phyloP scores from a whole-genome alignment of 2,329 filamentous ascomycete species.

The Arthrobotrys pseudoclavata region DNA sequence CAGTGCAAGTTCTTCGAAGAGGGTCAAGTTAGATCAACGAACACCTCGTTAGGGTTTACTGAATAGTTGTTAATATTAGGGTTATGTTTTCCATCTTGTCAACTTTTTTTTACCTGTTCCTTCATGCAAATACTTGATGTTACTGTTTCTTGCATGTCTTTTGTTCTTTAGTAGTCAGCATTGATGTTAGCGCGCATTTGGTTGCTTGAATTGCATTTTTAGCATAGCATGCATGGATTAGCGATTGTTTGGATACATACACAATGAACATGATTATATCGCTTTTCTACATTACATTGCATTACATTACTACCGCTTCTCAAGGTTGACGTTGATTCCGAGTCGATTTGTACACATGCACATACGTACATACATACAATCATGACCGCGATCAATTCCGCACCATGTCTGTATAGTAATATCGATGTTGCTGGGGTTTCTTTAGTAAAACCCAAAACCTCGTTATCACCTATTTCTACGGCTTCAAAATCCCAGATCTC shows the following conservation, averaged over 20 bases:
- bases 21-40: conserved; percentile 40
- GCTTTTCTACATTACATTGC: not conserved
- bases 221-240: conserved; percentile 9
- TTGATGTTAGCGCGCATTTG: conserved; percentile 20
- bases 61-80: conserved; percentile 3
- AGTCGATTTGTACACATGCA: too few relatives aligned
- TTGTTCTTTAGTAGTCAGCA: not conserved
- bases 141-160: conserved; percentile 3
- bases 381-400: too few relatives aligned
- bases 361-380: too few relatives aligned
- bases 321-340: too few relatives aligned
- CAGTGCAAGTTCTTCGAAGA: conserved; percentile 46
- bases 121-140: conserved; percentile 13
- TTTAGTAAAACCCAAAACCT: too few relatives aligned
- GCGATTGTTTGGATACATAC: conserved; percentile 9
- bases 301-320: too few relatives aligned
- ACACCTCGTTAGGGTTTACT: not conserved
- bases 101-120: not conserved
- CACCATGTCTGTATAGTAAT: too few relatives aligned
- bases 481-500: too few relatives aligned
- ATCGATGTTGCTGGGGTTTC: too few relatives aligned
- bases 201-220: conserved; percentile 4
- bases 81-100: not conserved
- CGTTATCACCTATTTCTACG: too few relatives aligned
- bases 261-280: not conserved